phyloP scores from a whole-genome alignment of 257 asterid species.

The Catharanthus roseus region DNA sequence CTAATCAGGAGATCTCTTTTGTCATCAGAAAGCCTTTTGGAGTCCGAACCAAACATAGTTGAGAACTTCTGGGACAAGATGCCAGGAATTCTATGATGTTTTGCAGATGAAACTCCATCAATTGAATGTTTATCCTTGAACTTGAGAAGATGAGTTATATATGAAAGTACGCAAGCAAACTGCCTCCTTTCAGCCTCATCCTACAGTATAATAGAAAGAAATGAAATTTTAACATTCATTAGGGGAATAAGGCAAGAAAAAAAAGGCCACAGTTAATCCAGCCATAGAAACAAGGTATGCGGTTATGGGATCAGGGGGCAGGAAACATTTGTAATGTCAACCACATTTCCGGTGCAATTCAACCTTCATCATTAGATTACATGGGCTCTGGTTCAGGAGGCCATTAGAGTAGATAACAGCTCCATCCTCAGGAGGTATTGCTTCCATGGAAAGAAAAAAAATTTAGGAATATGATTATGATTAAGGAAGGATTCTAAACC shows the following conservation, averaged over 20 bases:
- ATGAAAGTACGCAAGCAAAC: conserved; percentile 66
- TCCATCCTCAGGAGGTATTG: background rate
- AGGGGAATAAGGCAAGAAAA: background rate
- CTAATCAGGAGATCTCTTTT: conserved; percentile 51
- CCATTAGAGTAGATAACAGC: background rate
- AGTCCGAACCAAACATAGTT: conserved; percentile 45
- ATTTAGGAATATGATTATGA: background rate
- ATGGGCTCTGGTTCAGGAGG: background rate
- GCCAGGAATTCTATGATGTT: conserved; percentile 56
- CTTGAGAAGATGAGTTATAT: conserved; percentile 71
- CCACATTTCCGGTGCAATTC: background rate
- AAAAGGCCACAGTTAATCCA: background rate
- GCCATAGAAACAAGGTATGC: background rate
- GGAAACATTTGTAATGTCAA: background rate
- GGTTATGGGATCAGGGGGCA: background rate
- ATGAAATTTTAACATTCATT: background rate
- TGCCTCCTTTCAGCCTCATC: conserved; percentile 40
- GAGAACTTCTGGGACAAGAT: conserved; percentile 61
- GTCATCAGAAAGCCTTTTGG: conserved; percentile 43
- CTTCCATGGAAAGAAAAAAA: background rate
- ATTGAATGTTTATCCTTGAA: conserved; percentile 73
- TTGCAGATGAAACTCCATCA: conserved; percentile 66
- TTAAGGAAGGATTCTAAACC: background rate
- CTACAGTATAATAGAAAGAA: conserved; percentile 30
- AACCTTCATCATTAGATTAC: background rate